Base-by-base conservation (phyloP, 148 eudicot genomes). In the Amaranthus cruentus region DNA sequence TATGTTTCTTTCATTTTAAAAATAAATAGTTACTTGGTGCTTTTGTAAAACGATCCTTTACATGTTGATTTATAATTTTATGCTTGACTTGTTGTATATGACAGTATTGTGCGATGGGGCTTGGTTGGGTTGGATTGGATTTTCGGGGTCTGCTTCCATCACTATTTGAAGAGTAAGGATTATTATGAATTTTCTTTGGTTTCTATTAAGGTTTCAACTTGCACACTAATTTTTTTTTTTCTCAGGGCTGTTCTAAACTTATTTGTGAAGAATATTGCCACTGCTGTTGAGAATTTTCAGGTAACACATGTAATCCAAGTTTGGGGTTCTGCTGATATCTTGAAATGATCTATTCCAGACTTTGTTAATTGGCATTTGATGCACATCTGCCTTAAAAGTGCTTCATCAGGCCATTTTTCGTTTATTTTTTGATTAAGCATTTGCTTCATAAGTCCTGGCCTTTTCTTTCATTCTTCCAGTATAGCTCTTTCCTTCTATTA, bases 81-180 rank as follows among this genome's bases (percentile, higher is more conserved):
- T 66, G 70, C 61, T 60, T 46, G 18, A 66, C 49, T 55, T 76
- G 72, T 58, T 81, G 69, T 43, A 67, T 81, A 73, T 81, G 59
- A 76, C 90, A 95, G 99, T 92, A 87, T 81, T 86, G 94, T 73
- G 97, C 97, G 60, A 86, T 92, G 96, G 99, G 99, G 68, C 97
- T 95, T 83, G 97, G 96, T 58, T 88, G 91, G 94, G 99, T 95
- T 79, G 99, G 99, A 77, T 79, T 95, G 83, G 99, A 95, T 84
- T 91, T 90, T 15, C 87, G 99, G n/a, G 94, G 99, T 66, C 86
- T 95, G 83, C 97, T 95, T 83, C 99, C 99, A 51, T 83, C 97
- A 21, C 87, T 95, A 50, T 95, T 95, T 87, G 99, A 95, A 87
- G 97, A 88, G 99, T 95, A 87, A 87, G 73, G 47, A 62, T 69